These are phyloP conservation scores for Pyricularia sp. DNA, from an alignment of 2,329 filamentous ascomycete genomes.

Conservation along the genomic window DNA sequence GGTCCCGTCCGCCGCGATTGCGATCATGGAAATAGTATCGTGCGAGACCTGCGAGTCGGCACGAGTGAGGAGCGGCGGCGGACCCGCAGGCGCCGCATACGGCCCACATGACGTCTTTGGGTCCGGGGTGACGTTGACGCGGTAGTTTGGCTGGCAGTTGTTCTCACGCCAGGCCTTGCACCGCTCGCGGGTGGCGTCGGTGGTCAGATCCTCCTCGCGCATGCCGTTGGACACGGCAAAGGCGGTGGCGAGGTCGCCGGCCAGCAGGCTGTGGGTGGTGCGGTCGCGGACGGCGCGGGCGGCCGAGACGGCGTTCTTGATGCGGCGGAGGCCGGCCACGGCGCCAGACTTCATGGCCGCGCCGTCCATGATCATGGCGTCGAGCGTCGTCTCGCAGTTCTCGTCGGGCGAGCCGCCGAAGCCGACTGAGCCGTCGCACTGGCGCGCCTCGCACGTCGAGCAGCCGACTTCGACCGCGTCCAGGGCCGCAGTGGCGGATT, in stretches of 20 bases:
- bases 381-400: slow-evolving; percentile 46
- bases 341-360: slow-evolving; percentile 42
- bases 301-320: slow-evolving; percentile 38
- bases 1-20: slow-evolving; percentile 27
- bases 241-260: slow-evolving; percentile 41
- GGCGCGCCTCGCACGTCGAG: slow-evolving; percentile 38
- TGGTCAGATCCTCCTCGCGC: slow-evolving; percentile 30
- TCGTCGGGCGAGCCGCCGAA: slow-evolving; percentile 47
- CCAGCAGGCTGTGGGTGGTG: slow-evolving; percentile 41
- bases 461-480: slow-evolving; percentile 44
- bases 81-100: slow-evolving; percentile 24
- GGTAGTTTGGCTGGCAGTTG: slow-evolving; percentile 41
- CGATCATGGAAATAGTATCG: slow-evolving; percentile 45
- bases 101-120: slow-evolving; percentile 34
- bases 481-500: slow-evolving; percentile 23
- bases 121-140: slow-evolving; percentile 35
- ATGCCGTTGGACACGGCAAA: slow-evolving; percentile 46
- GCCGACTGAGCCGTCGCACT: slow-evolving; percentile 46
- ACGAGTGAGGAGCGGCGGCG: background rate
- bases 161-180: slow-evolving; percentile 33
- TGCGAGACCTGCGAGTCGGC: slow-evolving; percentile 23
- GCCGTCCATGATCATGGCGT: slow-evolving; percentile 51
- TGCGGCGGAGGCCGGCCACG: slow-evolving; percentile 39
- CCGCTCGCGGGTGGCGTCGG: slow-evolving; percentile 24
- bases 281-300: slow-evolving; percentile 40